Conservation (phyloP, 148 eudicot species). For the Oxyria digyna region DNA sequence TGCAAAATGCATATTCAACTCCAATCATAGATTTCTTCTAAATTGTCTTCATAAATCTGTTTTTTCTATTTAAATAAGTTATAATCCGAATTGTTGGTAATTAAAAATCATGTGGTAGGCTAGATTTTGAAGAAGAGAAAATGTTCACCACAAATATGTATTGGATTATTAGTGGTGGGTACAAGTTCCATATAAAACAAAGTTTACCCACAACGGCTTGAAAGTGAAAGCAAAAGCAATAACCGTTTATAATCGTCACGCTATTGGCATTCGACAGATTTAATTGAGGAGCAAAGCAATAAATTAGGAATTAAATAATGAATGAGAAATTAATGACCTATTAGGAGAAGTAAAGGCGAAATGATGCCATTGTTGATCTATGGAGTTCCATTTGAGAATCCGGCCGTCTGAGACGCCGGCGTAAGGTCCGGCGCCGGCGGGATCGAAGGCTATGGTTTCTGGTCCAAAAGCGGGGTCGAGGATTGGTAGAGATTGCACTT, state of each 20-base stretch:
- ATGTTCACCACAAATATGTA: neutral
- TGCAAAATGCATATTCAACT: neutral
- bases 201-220: neutral
- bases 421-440: conserved; percentile 24
- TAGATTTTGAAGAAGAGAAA: neutral
- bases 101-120: too few relatives aligned
- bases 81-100: too few relatives aligned
- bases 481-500: neutral
- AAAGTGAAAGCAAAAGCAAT: neutral
- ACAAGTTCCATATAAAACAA: neutral
- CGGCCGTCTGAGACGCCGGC: conserved; percentile 31
- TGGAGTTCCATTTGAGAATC: conserved; percentile 23
- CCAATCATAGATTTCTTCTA: neutral
- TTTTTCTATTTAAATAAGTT: too few relatives aligned
- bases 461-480: conserved; percentile 25
- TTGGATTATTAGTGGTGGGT: neutral
- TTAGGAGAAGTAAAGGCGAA: conserved; percentile 30
- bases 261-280: neutral
- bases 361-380: conserved; percentile 26
- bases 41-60: too few relatives aligned
- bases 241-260: neutral
- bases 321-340: conserved; percentile 12
- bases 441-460: conserved; percentile 30
- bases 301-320: neutral
- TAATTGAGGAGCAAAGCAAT: neutral